A percentile compares a stretch with the other conserved stretches of the same genome.
These are phyloP conservation scores for Penicillium sp. DNA, from an alignment of 2,329 filamentous ascomycete genomes.

Conservation along the genomic window DNA sequence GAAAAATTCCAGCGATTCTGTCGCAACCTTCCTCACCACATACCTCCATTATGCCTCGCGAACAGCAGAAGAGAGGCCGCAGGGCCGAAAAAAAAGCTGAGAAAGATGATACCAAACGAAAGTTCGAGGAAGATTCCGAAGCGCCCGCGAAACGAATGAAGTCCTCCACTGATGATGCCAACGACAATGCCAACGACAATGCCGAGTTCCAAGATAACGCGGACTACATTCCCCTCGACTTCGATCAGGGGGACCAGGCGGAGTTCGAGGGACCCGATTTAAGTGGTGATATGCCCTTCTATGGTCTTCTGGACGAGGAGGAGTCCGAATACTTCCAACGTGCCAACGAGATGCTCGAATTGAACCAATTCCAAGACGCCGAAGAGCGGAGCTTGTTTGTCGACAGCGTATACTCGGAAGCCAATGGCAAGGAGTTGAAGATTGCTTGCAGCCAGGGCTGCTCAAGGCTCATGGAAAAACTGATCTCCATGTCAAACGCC, in stretches of 20 bases:
- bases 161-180: constrained; percentile 23
- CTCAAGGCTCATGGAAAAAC: constrained; percentile 85
- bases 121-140: constrained; percentile 37
- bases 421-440: constrained; percentile 90
- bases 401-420: constrained; percentile 82
- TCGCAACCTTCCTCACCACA: constrained; percentile 7
- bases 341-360: constrained; percentile 84
- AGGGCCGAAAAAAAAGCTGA: constrained; percentile 45
- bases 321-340: constrained; percentile 95
- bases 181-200: constrained; percentile 22
- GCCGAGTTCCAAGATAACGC: constrained; percentile 21
- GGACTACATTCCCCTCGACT: constrained; percentile 44
- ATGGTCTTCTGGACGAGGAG: constrained; percentile 86
- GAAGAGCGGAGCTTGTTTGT: constrained; percentile 74
- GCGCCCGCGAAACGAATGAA: constrained; percentile 43
- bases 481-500: constrained; percentile 79
- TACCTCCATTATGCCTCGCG: constrained; percentile 44
- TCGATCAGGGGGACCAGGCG: constrained; percentile 30
- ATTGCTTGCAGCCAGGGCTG: constrained; percentile 94
- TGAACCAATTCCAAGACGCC: constrained; percentile 78
- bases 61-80: constrained; percentile 51
- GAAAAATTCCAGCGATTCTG: constrained; percentile 28
- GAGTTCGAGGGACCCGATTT: constrained; percentile 26
- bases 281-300: constrained; percentile 71
- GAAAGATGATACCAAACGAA: constrained; percentile 41